Conservation (phyloP, 2,329 filamentous ascomycete genomes). For the Proliferodiscus dingleyae region DNA sequence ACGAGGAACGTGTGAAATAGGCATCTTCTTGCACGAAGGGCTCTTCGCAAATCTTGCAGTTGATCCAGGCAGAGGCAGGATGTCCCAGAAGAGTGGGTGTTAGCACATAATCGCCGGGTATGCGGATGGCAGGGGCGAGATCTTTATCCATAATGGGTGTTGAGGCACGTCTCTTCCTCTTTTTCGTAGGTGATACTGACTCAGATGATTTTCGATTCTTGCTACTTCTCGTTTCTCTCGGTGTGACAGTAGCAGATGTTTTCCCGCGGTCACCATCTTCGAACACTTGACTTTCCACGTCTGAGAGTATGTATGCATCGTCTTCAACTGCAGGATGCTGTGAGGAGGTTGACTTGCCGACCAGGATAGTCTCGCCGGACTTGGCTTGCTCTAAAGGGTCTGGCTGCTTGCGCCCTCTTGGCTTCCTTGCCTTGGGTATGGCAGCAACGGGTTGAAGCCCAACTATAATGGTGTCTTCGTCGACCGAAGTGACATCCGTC, state of each 20-base stretch:
- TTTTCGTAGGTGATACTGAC: slow-evolving; percentile 7
- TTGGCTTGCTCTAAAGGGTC: slow-evolving; percentile 16
- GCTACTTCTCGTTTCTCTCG: not conserved
- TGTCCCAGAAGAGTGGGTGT: slow-evolving; percentile 72
- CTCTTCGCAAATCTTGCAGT: slow-evolving; percentile 76
- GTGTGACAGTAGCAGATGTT: slow-evolving; percentile 8
- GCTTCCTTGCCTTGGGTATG: slow-evolving; percentile 16
- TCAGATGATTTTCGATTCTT: slow-evolving; percentile 6
- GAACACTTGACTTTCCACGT: slow-evolving; percentile 17
- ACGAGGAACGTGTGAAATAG: slow-evolving; percentile 79
- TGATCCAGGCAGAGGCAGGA: slow-evolving; percentile 75
- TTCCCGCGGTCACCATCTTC: slow-evolving; percentile 13
- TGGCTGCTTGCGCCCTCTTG: slow-evolving; percentile 3
- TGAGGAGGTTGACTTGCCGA: slow-evolving; percentile 18
- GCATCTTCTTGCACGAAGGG: slow-evolving; percentile 86
- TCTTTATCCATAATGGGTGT: slow-evolving; percentile 21
- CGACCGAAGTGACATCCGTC: slow-evolving; percentile 32
- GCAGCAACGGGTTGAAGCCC: slow-evolving; percentile 9
- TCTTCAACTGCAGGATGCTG: slow-evolving; percentile 23
- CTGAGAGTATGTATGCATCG: slow-evolving; percentile 17
- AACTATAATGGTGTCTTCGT: slow-evolving; percentile 31
- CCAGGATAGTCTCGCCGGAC: slow-evolving; percentile 17
- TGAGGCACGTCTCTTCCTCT: slow-evolving; percentile 14
- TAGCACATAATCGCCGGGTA: slow-evolving; percentile 76
- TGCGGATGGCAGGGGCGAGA: slow-evolving; percentile 38